A percentile compares a stretch with the other conserved stretches of the same genome.
Evolutionary conservation across 805 yeast species (phyloP).

Genomic region (Starmerella gropengiesseri): DNA sequence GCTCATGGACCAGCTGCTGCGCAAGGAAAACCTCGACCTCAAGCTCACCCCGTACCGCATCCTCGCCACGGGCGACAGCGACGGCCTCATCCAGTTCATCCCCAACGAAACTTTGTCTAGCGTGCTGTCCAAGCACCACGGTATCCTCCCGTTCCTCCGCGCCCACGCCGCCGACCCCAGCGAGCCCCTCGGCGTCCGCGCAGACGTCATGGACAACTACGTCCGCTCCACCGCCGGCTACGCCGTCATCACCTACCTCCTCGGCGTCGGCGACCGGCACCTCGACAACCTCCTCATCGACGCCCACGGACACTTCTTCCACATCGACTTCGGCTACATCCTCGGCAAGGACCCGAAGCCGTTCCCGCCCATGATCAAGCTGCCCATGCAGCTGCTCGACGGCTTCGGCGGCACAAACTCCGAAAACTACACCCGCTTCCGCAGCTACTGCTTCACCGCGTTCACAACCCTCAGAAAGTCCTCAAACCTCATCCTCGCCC

Average conservation of each 20-base stretch:
- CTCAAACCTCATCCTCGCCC: conserved; percentile 76
- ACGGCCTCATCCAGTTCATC: conserved; percentile 90
- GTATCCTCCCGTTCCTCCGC: conserved; percentile 61
- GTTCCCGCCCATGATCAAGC: conserved; percentile 94
- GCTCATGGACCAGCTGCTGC: conserved; percentile 77
- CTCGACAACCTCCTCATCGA: conserved; percentile 75
- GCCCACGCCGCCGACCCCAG: conserved; percentile 48
- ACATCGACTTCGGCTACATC: conserved; percentile 95
- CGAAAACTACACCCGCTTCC: conserved; percentile 72
- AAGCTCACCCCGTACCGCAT: conserved; percentile 80
- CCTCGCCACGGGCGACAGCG: conserved; percentile 78
- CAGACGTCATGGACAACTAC: conserved; percentile 80
- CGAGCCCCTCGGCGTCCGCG: conserved; percentile 35
- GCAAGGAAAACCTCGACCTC: conserved; percentile 82
- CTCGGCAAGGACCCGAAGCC: conserved; percentile 97
- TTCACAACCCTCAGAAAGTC: conserved; percentile 82
- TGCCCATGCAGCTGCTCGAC: conserved; percentile 92
- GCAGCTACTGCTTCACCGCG: conserved; percentile 89
- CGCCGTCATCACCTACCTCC: conserved; percentile 84
- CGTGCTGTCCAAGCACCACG: conserved; percentile 61
- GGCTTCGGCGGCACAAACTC: conserved; percentile 94
- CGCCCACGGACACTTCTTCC: conserved; percentile 85
- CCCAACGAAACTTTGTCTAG: conserved; percentile 83
- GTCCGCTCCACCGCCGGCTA: conserved; percentile 95
- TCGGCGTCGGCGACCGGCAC: conserved; percentile 97